Evolutionary conservation across 768 basidiomycete genomes (phyloP), one percentile per base, ranked within the genome.

Genomic region (Daedaleopsis nitida): DNA sequence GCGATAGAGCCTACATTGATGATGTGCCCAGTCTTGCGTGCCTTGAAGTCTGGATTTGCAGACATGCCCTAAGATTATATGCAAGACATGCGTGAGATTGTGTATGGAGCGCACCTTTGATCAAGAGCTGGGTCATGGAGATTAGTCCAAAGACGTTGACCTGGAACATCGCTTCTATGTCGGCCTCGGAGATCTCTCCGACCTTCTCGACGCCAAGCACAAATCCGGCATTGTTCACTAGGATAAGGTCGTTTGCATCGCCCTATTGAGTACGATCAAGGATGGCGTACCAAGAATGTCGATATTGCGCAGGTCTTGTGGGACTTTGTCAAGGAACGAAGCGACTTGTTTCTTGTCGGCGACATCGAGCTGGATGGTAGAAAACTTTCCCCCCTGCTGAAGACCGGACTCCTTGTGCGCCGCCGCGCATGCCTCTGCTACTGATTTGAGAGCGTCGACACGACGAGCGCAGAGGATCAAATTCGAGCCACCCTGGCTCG

Each of bases 1-100:
- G 97, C 96, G 59, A 99, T 84, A 12, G 94, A 96, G 9, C 97
- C 96, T 52, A 99, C 79, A 74, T 97, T 96, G 77, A 99, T 98
- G 67, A 99, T 79, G 77, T 96, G 94, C 0, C 94, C 92, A 5
- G 85, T 77, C 68, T 88, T 85, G 48, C 58, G 34, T 42, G 69
- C 62, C 51, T 63, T 67, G 58, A 68, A 74, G 42, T 73, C 75
- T 68, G 45, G n/a, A 19, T 61, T 19, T 55, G 39, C 10, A 42
- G 27, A 32, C 27, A 32, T 3, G 27, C 3, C 3, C 3, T 32
- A 3, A 32, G 27, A 7, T 7, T 32, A 32, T 32, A 7, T 32
- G 27, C 27, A 32, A 17, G 38, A 49, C 27, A 49, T 49, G 32
- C 61, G 27, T 78, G 82, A 68, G 91, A 75, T n/a, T n/a, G 11